A percentile compares a stretch with the other conserved stretches of the same genome.
phyloP scores from a whole-genome alignment of 805 yeast species.

The Candida manassasensis region DNA sequence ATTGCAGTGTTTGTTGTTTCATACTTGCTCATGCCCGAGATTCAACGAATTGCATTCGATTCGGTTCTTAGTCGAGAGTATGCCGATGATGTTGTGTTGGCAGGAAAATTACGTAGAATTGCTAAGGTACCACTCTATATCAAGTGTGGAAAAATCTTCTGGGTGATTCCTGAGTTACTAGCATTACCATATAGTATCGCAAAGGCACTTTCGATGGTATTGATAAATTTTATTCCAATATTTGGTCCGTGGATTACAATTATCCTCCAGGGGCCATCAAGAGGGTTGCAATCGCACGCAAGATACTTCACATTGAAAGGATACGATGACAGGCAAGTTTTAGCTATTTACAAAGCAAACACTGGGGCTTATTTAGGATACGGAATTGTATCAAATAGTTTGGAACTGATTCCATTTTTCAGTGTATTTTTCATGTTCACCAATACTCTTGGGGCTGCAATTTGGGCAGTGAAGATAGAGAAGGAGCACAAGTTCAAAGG shows the following conservation, averaged over 20 bases:
- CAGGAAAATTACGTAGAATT: slow-evolving; percentile 31
- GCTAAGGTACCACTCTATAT: slow-evolving; percentile 26
- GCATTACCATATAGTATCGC: slow-evolving; percentile 39
- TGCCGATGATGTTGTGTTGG: slow-evolving; percentile 39
- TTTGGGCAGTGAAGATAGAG: slow-evolving; percentile 51
- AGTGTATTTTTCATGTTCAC: slow-evolving; percentile 54
- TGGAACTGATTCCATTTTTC: slow-evolving; percentile 53
- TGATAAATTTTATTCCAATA: slow-evolving; percentile 49
- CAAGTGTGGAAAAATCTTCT: slow-evolving; percentile 24
- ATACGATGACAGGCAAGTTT: slow-evolving; percentile 37
- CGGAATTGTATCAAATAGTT: slow-evolving; percentile 46
- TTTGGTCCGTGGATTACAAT: slow-evolving; percentile 55
- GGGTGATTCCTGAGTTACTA: slow-evolving; percentile 30
- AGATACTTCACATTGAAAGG: slow-evolving; percentile 58
- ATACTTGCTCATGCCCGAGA: slow-evolving; percentile 42
- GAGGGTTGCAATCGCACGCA: slow-evolving; percentile 48
- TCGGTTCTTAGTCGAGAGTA: slow-evolving; percentile 43
- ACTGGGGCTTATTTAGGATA: slow-evolving; percentile 44
- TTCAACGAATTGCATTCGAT: slow-evolving; percentile 46
- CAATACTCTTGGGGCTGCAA: slow-evolving; percentile 57
- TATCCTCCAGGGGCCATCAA: slow-evolving; percentile 48
- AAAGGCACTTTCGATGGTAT: slow-evolving; percentile 29
- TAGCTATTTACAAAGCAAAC: slow-evolving; percentile 29
- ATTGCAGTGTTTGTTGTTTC: slow-evolving; percentile 40
- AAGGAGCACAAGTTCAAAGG: slow-evolving; percentile 8